Percentiles rank a stretch among this genome's conserved stretches.
Conservation (phyloP, 495 filamentous ascomycete species). For the Gamarada debralockiae region DNA sequence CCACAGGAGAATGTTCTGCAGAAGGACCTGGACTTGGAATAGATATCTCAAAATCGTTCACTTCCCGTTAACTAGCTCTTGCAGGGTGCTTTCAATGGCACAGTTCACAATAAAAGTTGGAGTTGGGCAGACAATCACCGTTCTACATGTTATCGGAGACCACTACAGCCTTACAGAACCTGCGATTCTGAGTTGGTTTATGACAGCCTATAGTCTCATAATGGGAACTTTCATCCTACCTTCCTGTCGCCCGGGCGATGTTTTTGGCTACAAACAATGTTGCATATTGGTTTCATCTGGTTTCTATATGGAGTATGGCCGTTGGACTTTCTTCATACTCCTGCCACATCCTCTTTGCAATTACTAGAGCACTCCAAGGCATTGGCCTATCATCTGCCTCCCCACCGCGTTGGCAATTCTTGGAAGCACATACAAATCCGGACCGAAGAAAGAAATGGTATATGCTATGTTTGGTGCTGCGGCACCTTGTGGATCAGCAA, state of each 20-base stretch:
- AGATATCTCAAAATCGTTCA: too few species aligned
- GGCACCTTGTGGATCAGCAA: constrained; percentile 50
- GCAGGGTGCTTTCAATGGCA: neutral
- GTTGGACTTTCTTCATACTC: constrained; percentile 43
- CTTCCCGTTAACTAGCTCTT: too few species aligned
- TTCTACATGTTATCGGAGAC: constrained; percentile 40
- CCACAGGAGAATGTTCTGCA: too few species aligned
- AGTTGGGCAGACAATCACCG: constrained; percentile 34
- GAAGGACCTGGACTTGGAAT: too few species aligned
- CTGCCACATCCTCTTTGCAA: constrained; percentile 50
- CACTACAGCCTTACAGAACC: constrained; percentile 33
- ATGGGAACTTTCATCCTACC: constrained; percentile 64
- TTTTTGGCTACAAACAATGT: constrained; percentile 60
- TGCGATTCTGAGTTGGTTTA: neutral
- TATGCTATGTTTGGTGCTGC: constrained; percentile 61
- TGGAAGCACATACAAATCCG: too few species aligned
- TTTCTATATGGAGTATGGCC: constrained; percentile 54
- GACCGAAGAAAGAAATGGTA: too few species aligned
- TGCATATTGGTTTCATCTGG: constrained; percentile 61
- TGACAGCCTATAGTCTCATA: constrained; percentile 49
- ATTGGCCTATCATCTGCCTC: constrained; percentile 57
- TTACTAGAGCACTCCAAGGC: constrained; percentile 57
- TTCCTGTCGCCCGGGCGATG: constrained; percentile 59
- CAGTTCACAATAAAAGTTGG: constrained; percentile 34
- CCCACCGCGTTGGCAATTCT: constrained; percentile 63